Percentiles rank a stretch among this genome's conserved stretches.
These are phyloP conservation scores for Fusarium verticillioides DNA, from an alignment of 2,329 filamentous ascomycete genomes.

Conservation along the genomic window DNA sequence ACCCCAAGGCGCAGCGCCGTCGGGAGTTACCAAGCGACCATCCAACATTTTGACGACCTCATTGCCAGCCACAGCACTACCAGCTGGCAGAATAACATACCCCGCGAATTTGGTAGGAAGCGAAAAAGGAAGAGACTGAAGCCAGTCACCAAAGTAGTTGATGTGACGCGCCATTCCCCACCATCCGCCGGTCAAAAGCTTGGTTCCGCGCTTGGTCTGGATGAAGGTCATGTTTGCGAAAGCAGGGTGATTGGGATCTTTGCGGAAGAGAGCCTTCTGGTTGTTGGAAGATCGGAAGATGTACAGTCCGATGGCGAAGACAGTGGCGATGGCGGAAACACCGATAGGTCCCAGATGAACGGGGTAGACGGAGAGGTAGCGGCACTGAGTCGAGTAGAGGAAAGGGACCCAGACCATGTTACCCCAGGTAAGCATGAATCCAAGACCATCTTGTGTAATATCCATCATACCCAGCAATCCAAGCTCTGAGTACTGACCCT, in stretches of 20 bases:
- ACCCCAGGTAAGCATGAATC: constrained; percentile 91
- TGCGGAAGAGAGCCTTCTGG: constrained; percentile 94
- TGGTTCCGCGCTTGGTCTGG: constrained; percentile 81
- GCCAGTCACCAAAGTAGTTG: constrained; percentile 94
- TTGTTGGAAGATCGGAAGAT: constrained; percentile 91
- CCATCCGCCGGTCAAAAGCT: constrained; percentile 85
- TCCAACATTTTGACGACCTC: constrained; percentile 65
- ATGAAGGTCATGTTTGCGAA: constrained; percentile 84
- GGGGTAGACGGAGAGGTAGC: constrained; percentile 85
- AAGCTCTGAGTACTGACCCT: constrained; percentile 84
- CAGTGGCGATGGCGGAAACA: constrained; percentile 68
- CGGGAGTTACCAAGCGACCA: constrained; percentile 72
- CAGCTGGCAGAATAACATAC: constrained; percentile 72
- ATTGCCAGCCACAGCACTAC: constrained; percentile 51
- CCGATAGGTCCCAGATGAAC: constrained; percentile 75
- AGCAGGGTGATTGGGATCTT: constrained; percentile 79
- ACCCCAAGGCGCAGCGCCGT: constrained; percentile 81
- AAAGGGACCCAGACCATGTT: constrained; percentile 93
- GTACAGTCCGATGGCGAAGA: constrained; percentile 77
- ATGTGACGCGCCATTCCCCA: constrained; percentile 91
- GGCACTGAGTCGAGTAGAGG: constrained; percentile 82
- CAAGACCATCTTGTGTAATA: constrained; percentile 88
- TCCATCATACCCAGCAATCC: constrained; percentile 92
- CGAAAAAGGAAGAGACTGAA: constrained; percentile 87
- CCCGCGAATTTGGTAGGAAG: constrained; percentile 86